These are phyloP conservation scores for Pseudopithomyces chartarum DNA, from an alignment of 2,329 filamentous ascomycete genomes.

Conservation along the genomic window DNA sequence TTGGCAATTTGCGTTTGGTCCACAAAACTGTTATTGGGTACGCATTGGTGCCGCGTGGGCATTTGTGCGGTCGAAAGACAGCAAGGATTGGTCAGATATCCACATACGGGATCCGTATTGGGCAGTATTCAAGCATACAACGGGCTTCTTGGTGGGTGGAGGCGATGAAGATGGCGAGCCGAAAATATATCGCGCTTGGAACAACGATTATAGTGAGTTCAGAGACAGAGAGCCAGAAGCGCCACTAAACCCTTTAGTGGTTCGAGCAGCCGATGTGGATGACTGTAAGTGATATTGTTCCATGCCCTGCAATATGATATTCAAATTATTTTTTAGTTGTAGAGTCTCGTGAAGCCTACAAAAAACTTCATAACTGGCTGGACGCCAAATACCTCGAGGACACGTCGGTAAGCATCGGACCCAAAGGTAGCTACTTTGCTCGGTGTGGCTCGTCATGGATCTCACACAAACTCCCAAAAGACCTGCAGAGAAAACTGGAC, in stretches of 20 bases:
- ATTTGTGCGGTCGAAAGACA: background rate
- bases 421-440: slow-evolving; percentile 18
- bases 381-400: slow-evolving; percentile 3
- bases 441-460: slow-evolving; percentile 7
- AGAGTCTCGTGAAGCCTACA: slow-evolving; percentile 7
- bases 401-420: slow-evolving; percentile 12
- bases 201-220: background rate
- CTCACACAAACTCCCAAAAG: slow-evolving; percentile 8
- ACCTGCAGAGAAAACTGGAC: slow-evolving; percentile 4
- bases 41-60: background rate
- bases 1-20: background rate
- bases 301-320: background rate
- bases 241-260: background rate
- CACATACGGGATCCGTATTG: background rate
- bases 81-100: background rate
- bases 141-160: slow-evolving; percentile 2
- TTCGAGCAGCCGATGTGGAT: slow-evolving; percentile 6
- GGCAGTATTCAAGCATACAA: slow-evolving; percentile 3
- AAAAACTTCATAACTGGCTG: slow-evolving; percentile 18
- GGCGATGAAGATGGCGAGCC: background rate
- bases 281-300: slow-evolving; percentile 1
- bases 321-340: background rate
- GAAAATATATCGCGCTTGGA: background rate
- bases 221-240: background rate
- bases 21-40: background rate